These are phyloP conservation scores for Eutypella sp. DNA, from an alignment of 2,329 filamentous ascomycete species.

Conservation along the genomic window DNA sequence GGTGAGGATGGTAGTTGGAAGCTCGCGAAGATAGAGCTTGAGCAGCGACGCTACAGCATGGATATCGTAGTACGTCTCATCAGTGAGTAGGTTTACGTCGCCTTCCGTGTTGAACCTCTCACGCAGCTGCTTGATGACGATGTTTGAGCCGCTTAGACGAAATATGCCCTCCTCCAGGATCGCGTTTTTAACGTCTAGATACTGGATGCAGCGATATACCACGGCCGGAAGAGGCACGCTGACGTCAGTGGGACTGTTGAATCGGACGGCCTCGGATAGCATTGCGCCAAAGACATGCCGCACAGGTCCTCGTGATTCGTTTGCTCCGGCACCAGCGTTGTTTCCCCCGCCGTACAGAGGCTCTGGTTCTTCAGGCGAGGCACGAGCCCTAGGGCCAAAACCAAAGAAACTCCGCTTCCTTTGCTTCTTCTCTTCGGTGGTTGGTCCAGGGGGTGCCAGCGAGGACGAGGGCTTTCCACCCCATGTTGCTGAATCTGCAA, in stretches of 20 bases:
- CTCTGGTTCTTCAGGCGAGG: conserved; percentile 55
- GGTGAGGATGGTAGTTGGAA: conserved; percentile 87
- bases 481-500: conserved; percentile 79
- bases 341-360: conserved; percentile 47
- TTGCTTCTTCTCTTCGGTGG: conserved; percentile 68
- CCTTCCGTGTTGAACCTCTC: conserved; percentile 93
- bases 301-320: conserved; percentile 47
- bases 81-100: conserved; percentile 79
- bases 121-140: conserved; percentile 83
- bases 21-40: conserved; percentile 88
- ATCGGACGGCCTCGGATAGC: conserved; percentile 79
- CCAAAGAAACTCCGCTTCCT: conserved; percentile 77
- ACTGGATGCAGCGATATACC: conserved; percentile 92
- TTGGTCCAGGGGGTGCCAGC: conserved; percentile 41
- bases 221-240: conserved; percentile 80
- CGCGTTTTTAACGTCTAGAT: conserved; percentile 77
- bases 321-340: conserved; percentile 32
- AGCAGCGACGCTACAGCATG: conserved; percentile 92
- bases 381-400: conserved; percentile 56
- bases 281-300: conserved; percentile 80
- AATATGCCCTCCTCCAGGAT: conserved; percentile 91
- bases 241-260: conserved; percentile 67
- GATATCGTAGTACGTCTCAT: conserved; percentile 86
- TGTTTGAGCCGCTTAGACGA: conserved; percentile 91
- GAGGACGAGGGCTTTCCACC: conserved; percentile 67